A percentile compares a stretch with the other conserved stretches of the same genome.
phyloP scores from a whole-genome alignment of 805 yeast species.

The Barnettozyma californica region DNA sequence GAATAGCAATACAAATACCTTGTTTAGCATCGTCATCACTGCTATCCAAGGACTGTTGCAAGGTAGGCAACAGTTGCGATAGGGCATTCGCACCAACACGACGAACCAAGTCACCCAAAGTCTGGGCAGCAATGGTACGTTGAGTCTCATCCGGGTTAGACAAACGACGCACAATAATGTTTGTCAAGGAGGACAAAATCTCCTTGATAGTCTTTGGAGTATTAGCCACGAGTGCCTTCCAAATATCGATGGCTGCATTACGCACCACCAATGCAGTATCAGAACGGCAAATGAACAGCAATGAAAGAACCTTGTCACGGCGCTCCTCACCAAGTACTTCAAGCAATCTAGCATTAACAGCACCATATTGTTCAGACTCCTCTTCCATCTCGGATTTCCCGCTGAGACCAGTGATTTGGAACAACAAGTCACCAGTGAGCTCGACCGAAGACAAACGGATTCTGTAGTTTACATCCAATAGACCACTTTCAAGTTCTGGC shows the following conservation, averaged over 20 bases:
- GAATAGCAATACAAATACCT: constrained; percentile 93
- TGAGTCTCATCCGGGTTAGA: constrained; percentile 78
- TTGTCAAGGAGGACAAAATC: constrained; percentile 77
- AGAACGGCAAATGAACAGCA: constrained; percentile 90
- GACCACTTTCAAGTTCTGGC: constrained; percentile 90
- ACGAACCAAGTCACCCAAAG: constrained; percentile 91
- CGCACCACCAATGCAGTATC: constrained; percentile 87
- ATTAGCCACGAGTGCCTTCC: constrained; percentile 95
- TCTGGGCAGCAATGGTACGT: constrained; percentile 84
- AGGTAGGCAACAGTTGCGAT: constrained; percentile 76
- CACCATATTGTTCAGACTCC: constrained; percentile 39
- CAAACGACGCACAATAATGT: constrained; percentile 72
- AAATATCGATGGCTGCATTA: constrained; percentile 83
- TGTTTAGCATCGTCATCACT: constrained; percentile 81
- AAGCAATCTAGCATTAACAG: constrained; percentile 57
- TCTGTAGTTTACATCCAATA: constrained; percentile 75
- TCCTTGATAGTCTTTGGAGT: constrained; percentile 94
- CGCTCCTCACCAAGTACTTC: constrained; percentile 83
- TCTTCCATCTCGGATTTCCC: constrained; percentile 68
- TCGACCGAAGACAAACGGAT: constrained; percentile 92
- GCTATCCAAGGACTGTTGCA: constrained; percentile 56
- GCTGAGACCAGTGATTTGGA: constrained; percentile 88
- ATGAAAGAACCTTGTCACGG: constrained; percentile 78
- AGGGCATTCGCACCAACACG: constrained; percentile 89
- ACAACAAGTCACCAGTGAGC: constrained; percentile 88